These are phyloP conservation scores for Fusarium vanettenii DNA, from an alignment of 2,329 filamentous ascomycete genomes.

Conservation along the genomic window DNA sequence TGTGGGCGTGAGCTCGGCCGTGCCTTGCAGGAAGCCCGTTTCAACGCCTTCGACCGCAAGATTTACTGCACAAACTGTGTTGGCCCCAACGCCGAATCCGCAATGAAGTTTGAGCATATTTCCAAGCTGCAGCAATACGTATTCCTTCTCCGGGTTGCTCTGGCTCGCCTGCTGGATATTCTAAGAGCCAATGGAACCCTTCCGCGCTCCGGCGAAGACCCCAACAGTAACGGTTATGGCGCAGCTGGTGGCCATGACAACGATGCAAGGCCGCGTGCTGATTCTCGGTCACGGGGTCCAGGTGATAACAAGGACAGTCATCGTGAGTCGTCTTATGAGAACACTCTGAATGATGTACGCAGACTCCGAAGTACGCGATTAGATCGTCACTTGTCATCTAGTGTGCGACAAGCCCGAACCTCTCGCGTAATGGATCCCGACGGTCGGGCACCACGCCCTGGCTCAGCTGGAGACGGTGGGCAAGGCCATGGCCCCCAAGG, in stretches of 20 bases:
- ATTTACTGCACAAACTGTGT: conserved; percentile 79
- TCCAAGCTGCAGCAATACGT: conserved; percentile 94
- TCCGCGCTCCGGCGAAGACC: conserved; percentile 78
- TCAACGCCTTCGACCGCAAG: conserved; percentile 74
- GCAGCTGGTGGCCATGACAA: conserved; percentile 58
- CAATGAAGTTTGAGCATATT: conserved; percentile 74
- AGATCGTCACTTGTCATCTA: conserved; percentile 93
- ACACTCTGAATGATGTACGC: conserved; percentile 94
- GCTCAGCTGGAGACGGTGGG: conserved; percentile 73
- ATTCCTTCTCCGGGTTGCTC: conserved; percentile 89
- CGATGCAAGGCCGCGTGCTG: conserved; percentile 61
- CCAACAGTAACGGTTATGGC: conserved; percentile 56
- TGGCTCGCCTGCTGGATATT: conserved; percentile 89
- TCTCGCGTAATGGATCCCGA: conserved; percentile 86
- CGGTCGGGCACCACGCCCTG: conserved; percentile 75
- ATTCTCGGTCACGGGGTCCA: conserved; percentile 30
- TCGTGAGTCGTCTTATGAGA: conserved; percentile 86
- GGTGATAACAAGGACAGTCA: conserved; percentile 62
- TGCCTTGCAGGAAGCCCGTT: conserved; percentile 75
- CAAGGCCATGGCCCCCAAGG: conserved; percentile 53
- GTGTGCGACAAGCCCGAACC: conserved; percentile 88
- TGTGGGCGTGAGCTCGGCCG: conserved; percentile 74
- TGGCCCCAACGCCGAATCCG: conserved; percentile 63
- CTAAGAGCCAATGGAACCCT: conserved; percentile 85
- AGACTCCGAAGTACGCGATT: conserved; percentile 91